These are phyloP conservation scores for Gigaspora rosea DNA, from an alignment of 192 early-diverging fungal genomes.

Conservation along the genomic window DNA sequence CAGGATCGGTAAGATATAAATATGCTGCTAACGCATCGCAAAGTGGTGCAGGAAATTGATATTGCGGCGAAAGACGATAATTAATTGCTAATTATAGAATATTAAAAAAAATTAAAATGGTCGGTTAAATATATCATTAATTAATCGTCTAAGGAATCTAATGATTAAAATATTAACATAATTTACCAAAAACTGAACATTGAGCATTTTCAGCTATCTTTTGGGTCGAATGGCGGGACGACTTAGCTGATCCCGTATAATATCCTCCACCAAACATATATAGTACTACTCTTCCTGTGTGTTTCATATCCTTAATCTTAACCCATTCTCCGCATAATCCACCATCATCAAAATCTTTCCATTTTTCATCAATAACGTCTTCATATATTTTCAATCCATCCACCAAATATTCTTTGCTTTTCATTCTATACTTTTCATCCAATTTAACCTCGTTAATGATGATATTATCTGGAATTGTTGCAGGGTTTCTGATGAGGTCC, in stretches of 20 bases:
- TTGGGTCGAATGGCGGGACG: not conserved
- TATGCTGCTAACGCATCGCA: conserved; percentile 78
- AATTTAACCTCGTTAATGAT: not conserved
- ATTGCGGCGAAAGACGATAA: conserved; percentile 81
- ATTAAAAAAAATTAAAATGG: not conserved
- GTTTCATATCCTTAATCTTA: conserved; percentile 30
- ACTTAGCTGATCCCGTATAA: conserved; percentile 38
- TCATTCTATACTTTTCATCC: not conserved
- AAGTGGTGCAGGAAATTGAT: conserved; percentile 78
- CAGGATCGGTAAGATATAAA: conserved; percentile 48
- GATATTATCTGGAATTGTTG: not conserved
- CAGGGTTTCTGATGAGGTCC: not conserved
- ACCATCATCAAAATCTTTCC: not conserved
- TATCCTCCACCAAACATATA: conserved; percentile 79
- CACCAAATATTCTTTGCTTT: conserved; percentile 1
- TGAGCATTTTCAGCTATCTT: not conserved
- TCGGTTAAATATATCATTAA: no score
- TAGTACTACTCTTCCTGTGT: conserved; percentile 56
- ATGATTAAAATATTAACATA: not conserved
- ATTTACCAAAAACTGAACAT: not conserved
- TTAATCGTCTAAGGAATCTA: no score
- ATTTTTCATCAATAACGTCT: not conserved
- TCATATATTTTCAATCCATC: not conserved
- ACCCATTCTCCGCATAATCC: conserved; percentile 43
- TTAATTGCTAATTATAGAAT: conserved; percentile 41